A percentile compares a stretch with the other conserved stretches of the same genome.
These are phyloP conservation scores for Xylaria scruposa DNA, from an alignment of 495 filamentous ascomycete genomes.

Conservation along the genomic window DNA sequence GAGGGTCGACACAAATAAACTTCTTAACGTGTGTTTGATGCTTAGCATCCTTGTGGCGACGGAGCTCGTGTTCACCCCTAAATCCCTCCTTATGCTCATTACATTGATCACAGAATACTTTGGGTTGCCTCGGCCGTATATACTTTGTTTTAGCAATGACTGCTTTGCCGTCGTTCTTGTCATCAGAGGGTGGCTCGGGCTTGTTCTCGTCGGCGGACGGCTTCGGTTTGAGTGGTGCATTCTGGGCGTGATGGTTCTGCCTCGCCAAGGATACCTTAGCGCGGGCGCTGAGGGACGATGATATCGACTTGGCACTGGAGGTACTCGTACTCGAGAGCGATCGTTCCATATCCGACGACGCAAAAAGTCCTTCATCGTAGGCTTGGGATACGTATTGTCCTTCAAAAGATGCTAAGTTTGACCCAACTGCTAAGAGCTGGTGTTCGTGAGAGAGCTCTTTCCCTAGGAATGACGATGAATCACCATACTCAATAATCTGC, in stretches of 20 bases:
- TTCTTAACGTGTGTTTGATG: conserved; percentile 78
- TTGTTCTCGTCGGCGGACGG: conserved; percentile 40
- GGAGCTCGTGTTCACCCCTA: conserved; percentile 91
- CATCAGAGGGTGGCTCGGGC: conserved; percentile 31
- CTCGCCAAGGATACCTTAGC: conserved; percentile 51
- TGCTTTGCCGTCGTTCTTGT: conserved; percentile 52
- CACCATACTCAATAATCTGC: conserved; percentile 38
- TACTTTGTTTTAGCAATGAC: conserved; percentile 73
- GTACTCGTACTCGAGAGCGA: conserved; percentile 51
- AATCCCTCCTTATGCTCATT: conserved; percentile 83
- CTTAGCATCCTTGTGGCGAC: conserved; percentile 81
- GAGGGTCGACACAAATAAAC: conserved; percentile 70
- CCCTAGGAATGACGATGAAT: conserved; percentile 36
- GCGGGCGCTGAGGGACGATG: conserved; percentile 44
- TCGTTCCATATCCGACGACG: conserved; percentile 50
- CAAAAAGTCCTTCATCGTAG: conserved; percentile 36
- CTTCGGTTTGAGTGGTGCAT: conserved; percentile 49
- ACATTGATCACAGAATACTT: conserved; percentile 77
- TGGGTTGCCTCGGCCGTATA: conserved; percentile 75
- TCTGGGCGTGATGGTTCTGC: conserved; percentile 41
- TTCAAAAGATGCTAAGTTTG: conserved; percentile 44
- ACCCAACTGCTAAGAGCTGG: conserved; percentile 45
- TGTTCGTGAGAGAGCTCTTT: conserved; percentile 43
- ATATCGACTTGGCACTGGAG: conserved; percentile 48
- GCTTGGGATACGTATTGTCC: conserved; percentile 43